Evolutionary conservation across 2,329 filamentous ascomycete species (phyloP), one percentile per base, ranked within the genome.

Genomic region (Aspergillus flavus): DNA sequence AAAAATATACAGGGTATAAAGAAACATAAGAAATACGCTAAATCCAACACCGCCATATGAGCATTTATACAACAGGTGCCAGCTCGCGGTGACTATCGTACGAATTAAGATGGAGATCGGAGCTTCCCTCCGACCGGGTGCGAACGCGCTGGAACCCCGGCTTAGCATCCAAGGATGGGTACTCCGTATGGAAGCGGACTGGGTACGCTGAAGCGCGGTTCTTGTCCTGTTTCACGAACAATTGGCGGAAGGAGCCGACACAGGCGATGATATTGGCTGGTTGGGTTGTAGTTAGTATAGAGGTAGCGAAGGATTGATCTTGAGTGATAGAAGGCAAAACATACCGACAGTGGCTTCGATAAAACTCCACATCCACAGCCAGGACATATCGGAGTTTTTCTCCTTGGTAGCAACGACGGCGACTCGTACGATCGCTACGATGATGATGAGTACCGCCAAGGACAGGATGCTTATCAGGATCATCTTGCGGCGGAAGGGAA

Each of bases 281-380:
- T 41, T 7, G 1, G 5, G 16, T 0, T 19, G 4, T 16, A 6
- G 36, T 39, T 19, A 41, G 36, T 19, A 41, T 9, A 9, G 2
- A 9, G 5, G 2, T 16, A 16, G 36, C 6, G 2, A 9, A 3
- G 1, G 2, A 2, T 2, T 7, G 36, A 41, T 19, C 6, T 1
- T 6, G 36, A 14, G 4, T n/a, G 1, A 2, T 19, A 2, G 19
- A 41, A 19, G 16, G 6, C 14, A 39, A n/a, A 9, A 19, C 36
- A 10, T 41, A 41, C 36, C 36, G 16, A 41, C 36, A 19, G 36
- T 41, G 16, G 36, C 36, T 41, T 41, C 16, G 36, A 41, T 41
- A 41, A 41, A 41, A 6, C 36, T 41, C 36, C 36, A 41, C 36
- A 41, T 41, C 36, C 36, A 41, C 6, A 41, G 36, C 16, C 36